These are phyloP conservation scores for Epichloe festucae DNA, from an alignment of 2,329 filamentous ascomycete species.

Conservation along the genomic window DNA sequence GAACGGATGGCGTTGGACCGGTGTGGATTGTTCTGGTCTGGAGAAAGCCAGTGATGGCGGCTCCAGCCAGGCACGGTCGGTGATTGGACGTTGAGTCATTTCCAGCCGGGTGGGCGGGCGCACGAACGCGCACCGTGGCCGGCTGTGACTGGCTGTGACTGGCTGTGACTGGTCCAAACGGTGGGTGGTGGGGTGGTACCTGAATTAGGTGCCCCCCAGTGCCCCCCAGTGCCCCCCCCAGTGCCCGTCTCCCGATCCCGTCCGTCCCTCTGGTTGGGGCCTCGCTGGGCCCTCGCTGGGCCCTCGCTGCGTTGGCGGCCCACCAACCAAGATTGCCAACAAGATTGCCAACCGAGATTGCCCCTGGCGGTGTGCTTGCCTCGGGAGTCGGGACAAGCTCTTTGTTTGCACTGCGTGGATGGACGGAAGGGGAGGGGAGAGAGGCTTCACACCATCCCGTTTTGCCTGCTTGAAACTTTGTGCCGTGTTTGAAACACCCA, in stretches of 20 bases:
- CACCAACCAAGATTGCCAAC: too few species aligned
- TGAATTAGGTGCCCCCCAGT: constrained; percentile 2
- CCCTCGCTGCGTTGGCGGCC: too few species aligned
- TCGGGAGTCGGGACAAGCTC: neutral
- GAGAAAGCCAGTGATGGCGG: constrained; percentile 1
- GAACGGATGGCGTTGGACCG: constrained; percentile 1
- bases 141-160: constrained; percentile 7
- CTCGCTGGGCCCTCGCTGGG: too few species aligned
- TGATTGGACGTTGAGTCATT: constrained; percentile 10
- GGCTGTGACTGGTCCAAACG: neutral
- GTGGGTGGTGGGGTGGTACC: constrained; percentile 1
- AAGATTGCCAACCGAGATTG: too few species aligned
- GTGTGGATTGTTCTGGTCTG: neutral
- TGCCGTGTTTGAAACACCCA: too few species aligned
- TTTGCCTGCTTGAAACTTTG: too few species aligned
- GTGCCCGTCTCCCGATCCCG: neutral
- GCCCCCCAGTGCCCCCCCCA: too few species aligned
- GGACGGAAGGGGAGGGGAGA: too few species aligned
- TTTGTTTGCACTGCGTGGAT: too few species aligned
- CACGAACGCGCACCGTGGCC: neutral
- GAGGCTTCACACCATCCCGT: too few species aligned
- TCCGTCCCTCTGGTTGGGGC: neutral
- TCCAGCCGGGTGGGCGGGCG: constrained; percentile 7
- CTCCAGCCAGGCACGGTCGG: constrained; percentile 8
- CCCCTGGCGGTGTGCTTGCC: neutral